Conservation (phyloP, 495 filamentous ascomycete genomes). For the Daldinia vernicosa region DNA sequence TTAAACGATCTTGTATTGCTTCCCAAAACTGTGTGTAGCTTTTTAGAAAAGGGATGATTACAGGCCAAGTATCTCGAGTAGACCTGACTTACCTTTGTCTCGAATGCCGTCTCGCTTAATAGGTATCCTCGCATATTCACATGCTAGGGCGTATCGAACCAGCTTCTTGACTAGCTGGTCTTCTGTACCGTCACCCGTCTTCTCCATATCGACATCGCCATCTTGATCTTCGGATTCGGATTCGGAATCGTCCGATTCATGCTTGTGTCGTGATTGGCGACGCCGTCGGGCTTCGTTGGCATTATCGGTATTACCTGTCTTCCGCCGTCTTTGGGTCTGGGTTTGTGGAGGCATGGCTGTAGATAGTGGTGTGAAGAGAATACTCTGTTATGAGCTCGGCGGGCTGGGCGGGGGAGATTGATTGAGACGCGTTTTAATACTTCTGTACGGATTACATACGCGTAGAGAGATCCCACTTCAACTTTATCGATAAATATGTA, state of each 20-base stretch:
- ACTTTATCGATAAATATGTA: neutral
- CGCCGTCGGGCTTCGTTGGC: conserved; percentile 27
- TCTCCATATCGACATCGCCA: conserved; percentile 52
- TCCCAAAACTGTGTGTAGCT: conserved; percentile 58
- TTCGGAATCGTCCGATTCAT: conserved; percentile 49
- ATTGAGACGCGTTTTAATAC: neutral
- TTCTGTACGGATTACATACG: neutral
- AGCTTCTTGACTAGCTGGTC: conserved; percentile 86
- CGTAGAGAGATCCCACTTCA: neutral
- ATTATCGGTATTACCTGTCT: conserved; percentile 33
- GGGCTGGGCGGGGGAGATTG: neutral
- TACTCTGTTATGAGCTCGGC: neutral
- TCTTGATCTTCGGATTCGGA: conserved; percentile 43
- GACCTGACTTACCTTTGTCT: conserved; percentile 65
- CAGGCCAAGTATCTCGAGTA: neutral
- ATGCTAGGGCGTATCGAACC: conserved; percentile 86
- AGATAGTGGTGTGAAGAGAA: neutral
- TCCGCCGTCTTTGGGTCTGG: conserved; percentile 39
- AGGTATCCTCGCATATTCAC: conserved; percentile 82
- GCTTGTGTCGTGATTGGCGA: conserved; percentile 36
- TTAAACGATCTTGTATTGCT: conserved; percentile 70
- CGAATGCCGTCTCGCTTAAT: conserved; percentile 82
- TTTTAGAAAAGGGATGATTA: neutral
- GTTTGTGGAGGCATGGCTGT: conserved; percentile 38
- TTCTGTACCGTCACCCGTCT: conserved; percentile 46